These are phyloP conservation scores for Chamaecrista fasciculata DNA, from an alignment of 306 rosid species.

Conservation along the genomic window DNA sequence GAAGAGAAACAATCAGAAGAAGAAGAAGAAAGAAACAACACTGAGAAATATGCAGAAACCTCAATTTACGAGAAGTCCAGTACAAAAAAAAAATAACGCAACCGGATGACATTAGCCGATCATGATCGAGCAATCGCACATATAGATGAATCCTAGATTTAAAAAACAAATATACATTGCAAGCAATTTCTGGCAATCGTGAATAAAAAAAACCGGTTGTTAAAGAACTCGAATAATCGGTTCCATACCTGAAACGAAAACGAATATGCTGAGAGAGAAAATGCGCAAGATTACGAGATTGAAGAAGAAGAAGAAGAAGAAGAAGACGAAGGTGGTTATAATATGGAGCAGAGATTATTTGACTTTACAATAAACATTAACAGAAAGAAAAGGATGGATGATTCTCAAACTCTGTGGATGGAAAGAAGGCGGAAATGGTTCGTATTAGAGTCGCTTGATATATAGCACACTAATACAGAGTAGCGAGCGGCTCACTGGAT, in stretches of 20 bases:
- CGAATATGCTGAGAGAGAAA: conserved; percentile 10
- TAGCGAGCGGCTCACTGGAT: background rate
- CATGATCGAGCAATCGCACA: background rate
- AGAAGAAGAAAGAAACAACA: background rate
- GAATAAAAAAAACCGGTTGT: background rate
- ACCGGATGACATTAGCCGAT: background rate
- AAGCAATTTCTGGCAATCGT: background rate
- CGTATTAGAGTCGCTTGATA: background rate
- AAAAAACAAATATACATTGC: background rate
- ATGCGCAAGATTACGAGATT: background rate
- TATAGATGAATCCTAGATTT: background rate
- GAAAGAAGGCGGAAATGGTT: conserved; percentile 14
- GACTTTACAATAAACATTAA: background rate
- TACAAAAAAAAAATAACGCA: background rate
- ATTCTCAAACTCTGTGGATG: conserved; percentile 29
- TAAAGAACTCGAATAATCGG: background rate
- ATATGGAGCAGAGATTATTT: background rate
- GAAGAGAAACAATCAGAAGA: background rate
- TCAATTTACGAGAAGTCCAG: background rate
- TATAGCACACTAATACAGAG: background rate
- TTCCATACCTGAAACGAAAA: conserved; percentile 32
- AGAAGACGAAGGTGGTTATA: background rate
- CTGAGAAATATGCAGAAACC: conserved; percentile 3
- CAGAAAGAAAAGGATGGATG: background rate
- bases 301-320: background rate